phyloP scores from a whole-genome alignment of 495 filamentous ascomycete genomes.

The Aspergillus bridgeri region DNA sequence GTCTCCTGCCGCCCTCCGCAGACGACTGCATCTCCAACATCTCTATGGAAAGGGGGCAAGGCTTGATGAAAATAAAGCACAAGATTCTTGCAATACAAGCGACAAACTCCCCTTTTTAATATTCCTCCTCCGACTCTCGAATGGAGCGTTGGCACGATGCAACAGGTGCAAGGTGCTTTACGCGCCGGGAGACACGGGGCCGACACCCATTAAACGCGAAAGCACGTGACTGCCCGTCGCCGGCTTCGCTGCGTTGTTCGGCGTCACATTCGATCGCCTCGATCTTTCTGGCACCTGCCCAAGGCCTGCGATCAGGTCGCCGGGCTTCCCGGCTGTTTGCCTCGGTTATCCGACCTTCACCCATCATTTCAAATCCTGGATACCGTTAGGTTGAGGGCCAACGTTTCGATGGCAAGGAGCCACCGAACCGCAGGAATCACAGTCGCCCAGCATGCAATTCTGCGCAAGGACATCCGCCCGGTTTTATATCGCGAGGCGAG shows the following conservation, averaged over 20 bases:
- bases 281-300: not conserved
- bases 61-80: not conserved
- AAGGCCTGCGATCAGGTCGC: not conserved
- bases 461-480: not conserved
- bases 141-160: not conserved
- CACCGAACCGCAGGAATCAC: not conserved
- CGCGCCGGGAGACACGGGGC: slow-evolving; percentile 21
- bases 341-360: not conserved
- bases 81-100: not conserved
- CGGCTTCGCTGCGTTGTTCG: not conserved
- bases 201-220: slow-evolving; percentile 19
- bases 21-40: not conserved
- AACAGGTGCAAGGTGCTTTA: slow-evolving; percentile 1
- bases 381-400: not conserved
- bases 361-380: not conserved
- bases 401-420: not conserved
- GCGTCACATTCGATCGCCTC: not conserved
- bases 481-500: not conserved
- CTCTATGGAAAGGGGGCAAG: not conserved
- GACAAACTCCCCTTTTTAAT: not conserved
- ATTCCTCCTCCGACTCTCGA: not conserved
- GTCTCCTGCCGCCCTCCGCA: slow-evolving; percentile 18
- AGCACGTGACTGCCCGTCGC: slow-evolving; percentile 19
- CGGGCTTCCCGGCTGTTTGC: not conserved
- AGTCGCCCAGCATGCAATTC: not conserved